phyloP scores from a whole-genome alignment of 768 basidiomycete species.

The Russula griseocarnosa region DNA sequence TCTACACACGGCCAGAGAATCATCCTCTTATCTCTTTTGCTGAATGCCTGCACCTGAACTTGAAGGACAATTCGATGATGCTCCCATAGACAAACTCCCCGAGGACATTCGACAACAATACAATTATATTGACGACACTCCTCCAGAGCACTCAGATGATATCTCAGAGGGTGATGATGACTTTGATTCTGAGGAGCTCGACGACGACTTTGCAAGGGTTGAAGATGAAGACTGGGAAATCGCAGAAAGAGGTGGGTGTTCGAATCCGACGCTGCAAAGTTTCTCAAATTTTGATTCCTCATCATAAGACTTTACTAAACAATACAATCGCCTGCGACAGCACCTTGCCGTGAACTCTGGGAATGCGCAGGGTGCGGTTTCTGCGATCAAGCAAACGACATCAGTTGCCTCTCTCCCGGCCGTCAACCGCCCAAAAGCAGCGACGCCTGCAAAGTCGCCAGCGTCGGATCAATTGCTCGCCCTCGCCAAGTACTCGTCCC shows the following conservation, averaged over 20 bases:
- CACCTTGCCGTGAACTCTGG: conserved; percentile 82
- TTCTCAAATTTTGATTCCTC: not conserved
- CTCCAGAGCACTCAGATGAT: conserved; percentile 32
- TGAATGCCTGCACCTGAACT: conserved; percentile 30
- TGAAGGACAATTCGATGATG: conserved; percentile 62
- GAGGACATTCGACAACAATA: conserved; percentile 33
- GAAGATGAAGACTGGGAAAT: conserved; percentile 91
- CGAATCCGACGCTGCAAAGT: not conserved
- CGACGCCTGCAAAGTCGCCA: conserved; percentile 48
- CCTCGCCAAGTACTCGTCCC: conserved; percentile 71
- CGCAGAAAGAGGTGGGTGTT: conserved; percentile 64
- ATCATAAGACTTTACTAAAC: conserved; percentile 89
- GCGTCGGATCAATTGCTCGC: conserved; percentile 69
- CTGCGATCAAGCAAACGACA: conserved; percentile 46
- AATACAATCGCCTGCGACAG: conserved; percentile 91
- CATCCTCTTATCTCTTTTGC: too few species aligned
- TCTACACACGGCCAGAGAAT: not conserved
- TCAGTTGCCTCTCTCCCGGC: conserved; percentile 64
- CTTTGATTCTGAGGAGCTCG: conserved; percentile 33
- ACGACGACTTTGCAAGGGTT: conserved; percentile 45
- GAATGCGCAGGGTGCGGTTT: conserved; percentile 55
- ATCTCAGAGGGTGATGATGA: conserved; percentile 38
- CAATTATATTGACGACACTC: conserved; percentile 36
- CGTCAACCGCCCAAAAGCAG: conserved; percentile 56
- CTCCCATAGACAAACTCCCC: conserved; percentile 37